phyloP scores from a whole-genome alignment of 2,329 filamentous ascomycete genomes.

The Ceratocystis destructans region DNA sequence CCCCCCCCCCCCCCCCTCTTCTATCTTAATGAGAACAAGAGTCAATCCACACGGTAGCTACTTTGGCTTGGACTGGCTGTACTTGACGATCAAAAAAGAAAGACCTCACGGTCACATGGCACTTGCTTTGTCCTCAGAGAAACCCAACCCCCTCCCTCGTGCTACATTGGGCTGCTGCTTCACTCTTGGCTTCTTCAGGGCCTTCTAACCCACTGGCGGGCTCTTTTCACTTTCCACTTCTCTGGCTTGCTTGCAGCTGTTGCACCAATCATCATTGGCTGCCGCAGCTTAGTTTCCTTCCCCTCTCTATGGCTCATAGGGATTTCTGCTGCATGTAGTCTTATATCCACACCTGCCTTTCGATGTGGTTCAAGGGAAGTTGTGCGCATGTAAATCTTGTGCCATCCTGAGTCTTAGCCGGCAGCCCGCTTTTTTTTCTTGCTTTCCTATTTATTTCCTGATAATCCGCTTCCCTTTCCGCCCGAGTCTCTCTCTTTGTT shows the following conservation, averaged over 20 bases:
- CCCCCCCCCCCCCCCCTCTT: too few species aligned
- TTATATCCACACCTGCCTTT: neutral
- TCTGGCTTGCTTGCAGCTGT: neutral
- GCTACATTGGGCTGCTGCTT: neutral
- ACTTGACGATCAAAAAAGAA: neutral
- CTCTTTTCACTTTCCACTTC: neutral
- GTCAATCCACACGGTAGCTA: neutral
- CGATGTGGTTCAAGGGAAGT: neutral
- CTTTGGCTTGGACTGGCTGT: neutral
- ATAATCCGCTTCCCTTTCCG: neutral
- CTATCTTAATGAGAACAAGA: neutral
- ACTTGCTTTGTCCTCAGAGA: neutral
- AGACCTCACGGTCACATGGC: neutral
- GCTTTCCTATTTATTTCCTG: neutral
- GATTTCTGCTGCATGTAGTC: neutral
- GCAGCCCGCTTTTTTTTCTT: neutral
- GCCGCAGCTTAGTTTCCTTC: neutral
- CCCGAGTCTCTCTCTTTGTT: neutral
- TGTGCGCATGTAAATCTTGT: neutral
- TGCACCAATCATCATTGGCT: slow-evolving; percentile 1
- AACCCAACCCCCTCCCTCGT: too few species aligned
- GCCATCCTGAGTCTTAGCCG: neutral
- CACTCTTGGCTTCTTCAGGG: neutral
- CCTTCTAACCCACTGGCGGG: neutral
- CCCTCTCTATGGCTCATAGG: neutral